Conservation (phyloP, 164 flowering plant species). For the Magnolia officinalis region DNA sequence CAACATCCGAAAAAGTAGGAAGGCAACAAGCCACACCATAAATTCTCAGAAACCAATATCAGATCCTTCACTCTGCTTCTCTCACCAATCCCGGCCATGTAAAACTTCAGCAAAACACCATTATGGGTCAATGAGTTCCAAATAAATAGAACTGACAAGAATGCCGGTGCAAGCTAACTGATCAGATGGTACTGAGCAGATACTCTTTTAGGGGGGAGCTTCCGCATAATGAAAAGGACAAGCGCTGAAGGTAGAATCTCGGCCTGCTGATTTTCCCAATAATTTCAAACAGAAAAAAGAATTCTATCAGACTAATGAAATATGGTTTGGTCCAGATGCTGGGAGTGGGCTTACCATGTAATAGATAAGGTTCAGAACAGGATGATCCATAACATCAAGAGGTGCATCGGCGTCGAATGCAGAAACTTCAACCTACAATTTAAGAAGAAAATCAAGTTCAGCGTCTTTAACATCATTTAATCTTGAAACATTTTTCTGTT, state of each 20-base stretch:
- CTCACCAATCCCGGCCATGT: neutral
- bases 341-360: constrained; percentile 53
- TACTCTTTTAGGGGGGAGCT: constrained; percentile 84
- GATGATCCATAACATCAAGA: constrained; percentile 84
- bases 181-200: constrained; percentile 92
- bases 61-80: neutral
- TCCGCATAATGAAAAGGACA: constrained; percentile 85
- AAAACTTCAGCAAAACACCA: no score
- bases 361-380: constrained; percentile 70
- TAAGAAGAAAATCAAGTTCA: neutral
- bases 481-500: neutral
- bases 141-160: neutral
- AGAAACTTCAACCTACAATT: constrained; percentile 60
- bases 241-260: constrained; percentile 93
- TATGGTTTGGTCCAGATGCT: neutral
- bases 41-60: neutral
- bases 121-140: neutral
- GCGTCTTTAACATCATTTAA: no score
- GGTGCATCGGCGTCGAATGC: constrained; percentile 80
- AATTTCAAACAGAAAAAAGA: neutral
- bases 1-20: neutral
- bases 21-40: neutral
- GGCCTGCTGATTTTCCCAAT: constrained; percentile 45
- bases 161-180: constrained; percentile 19
- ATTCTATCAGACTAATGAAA: neutral